Evolutionary conservation across 106 monocot genomes (phyloP), one percentile per base, ranked within the genome.

Genomic region (Phalaenopsis aphrodite): DNA sequence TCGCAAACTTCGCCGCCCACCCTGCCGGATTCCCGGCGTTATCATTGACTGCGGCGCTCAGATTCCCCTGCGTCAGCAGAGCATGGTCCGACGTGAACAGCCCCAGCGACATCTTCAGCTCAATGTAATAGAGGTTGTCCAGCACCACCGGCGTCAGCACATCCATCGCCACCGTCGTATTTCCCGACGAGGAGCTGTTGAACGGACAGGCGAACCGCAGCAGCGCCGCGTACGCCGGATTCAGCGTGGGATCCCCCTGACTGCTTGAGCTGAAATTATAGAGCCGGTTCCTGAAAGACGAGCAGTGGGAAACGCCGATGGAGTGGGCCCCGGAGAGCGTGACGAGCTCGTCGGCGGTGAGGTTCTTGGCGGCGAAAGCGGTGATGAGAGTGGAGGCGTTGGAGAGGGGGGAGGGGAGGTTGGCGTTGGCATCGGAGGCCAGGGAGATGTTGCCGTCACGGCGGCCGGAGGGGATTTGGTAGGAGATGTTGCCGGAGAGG

Each of bases 281-380:
- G 64, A 90, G 71, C 1, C 90, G 78, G 67, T 52, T 75, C 2
- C 72, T 36, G 78, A 87, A 85, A 24, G 90, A 79, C 1, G 81
- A 78, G 85, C 90, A 90, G 75, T 85, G 90, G n/a, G 87, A 75
- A 10, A 64, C 78, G 47, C 87, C 87, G 74, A 90, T 78, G 4
- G 87, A 83, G 83, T 90, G 90, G 2, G 85, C 90, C 6, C 87
- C 87, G 2, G 87, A 87, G 41, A 89, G 89, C 17, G 84, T 78
- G 30, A 89, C 87, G 77, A 89, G 78, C 17, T 90, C 87, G 14
- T 90, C 87, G 61, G 82, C 30, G 21, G 82, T 39, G 37, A 90
- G 76, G 15, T 83, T 75, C n/a, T 87, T 82, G 5, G 38, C 38
- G 2, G 87, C 82, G 61, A 87, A 90, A 78, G 36, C 80, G 5